Evolutionary conservation across 257 asterid species (phyloP), one percentile per base, ranked within the genome.

Genomic region (Solanum sejunctum): DNA sequence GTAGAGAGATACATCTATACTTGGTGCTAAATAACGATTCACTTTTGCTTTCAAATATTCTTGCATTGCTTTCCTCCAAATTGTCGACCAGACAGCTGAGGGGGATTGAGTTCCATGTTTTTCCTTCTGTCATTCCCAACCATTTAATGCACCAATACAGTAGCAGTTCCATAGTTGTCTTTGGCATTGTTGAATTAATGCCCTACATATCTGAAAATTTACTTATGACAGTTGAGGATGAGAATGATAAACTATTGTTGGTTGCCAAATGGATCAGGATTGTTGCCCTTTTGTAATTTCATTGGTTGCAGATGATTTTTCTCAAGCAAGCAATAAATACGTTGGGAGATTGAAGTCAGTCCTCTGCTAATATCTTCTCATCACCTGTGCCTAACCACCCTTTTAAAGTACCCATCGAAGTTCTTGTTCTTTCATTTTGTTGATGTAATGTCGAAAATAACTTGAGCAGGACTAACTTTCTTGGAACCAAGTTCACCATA

Each of bases 291-390:
- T 86, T 56, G 71, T 84, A 15, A 81, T 88, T 21, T 86, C 90
- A 21, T 81, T 88, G 78, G 85, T 83, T 84, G 89, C 89, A 70
- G 87, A 84, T 86, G 89, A 88, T 49, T 86, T 88, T 81, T 88
- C 90, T 57, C 88, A 78, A 67, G 88, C 86, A 28, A 86, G 81
- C 83, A 85, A 81, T 72, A 64, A 84, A 21, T 86, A 80, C 83
- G 52, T 64, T 17, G 89, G 90, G 67, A 88, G 84, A 88, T 57
- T 88, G 72, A 88, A 87, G 90, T 57, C 73, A 75, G 80, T 41
- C 58, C 11, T 39, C 9, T 80, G 71, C 47, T 41, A 56, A 21
- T n/a, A 16, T n/a, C 28, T 81, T 36, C 67, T 81, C 28, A 10
- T 81, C 16, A 26, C 71, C n/a, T 81, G 32, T 41, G 56, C 18